Evolutionary conservation across 345 rosid genomes (phyloP).

Genomic region (Hibiscus mutabilis): DNA sequence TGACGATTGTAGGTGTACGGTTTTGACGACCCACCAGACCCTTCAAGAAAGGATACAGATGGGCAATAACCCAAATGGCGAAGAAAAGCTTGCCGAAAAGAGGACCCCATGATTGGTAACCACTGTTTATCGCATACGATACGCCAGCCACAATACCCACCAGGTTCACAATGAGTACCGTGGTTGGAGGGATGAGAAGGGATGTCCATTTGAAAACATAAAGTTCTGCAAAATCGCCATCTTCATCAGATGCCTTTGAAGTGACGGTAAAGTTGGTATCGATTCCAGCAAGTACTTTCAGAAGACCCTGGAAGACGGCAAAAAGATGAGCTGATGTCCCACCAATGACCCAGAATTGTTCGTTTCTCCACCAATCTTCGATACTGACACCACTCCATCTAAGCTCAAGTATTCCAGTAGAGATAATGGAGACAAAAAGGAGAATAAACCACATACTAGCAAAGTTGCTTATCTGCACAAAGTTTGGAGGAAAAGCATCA

Average conservation of each 20-base stretch:
- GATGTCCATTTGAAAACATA: slow-evolving; percentile 98
- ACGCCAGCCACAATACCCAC: slow-evolving; percentile 97
- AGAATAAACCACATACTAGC: slow-evolving; percentile 99
- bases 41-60: slow-evolving; percentile 93
- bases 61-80: slow-evolving; percentile 94
- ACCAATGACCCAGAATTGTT: slow-evolving; percentile 99
- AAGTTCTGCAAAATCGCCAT: slow-evolving; percentile 93
- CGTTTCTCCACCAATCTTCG: slow-evolving; percentile 99
- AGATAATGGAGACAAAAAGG: slow-evolving; percentile 74
- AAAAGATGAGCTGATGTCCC: slow-evolving; percentile 98
- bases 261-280: slow-evolving; percentile 98
- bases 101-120: slow-evolving; percentile 99
- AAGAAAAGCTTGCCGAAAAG: slow-evolving; percentile 96
- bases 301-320: slow-evolving; percentile 96
- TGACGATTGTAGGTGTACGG: slow-evolving; percentile 94
- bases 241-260: slow-evolving; percentile 90
- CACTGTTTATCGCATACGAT: slow-evolving; percentile 90
- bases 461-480: slow-evolving; percentile 87
- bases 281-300: slow-evolving; percentile 94
- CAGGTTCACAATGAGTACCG: slow-evolving; percentile 78
- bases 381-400: slow-evolving; percentile 95
- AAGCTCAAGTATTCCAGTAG: slow-evolving; percentile 86
- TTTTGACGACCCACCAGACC: slow-evolving; percentile 96
- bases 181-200: slow-evolving; percentile 96
- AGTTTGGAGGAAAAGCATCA: background rate